phyloP scores from a whole-genome alignment of 768 basidiomycete species.

The Russula sp. region DNA sequence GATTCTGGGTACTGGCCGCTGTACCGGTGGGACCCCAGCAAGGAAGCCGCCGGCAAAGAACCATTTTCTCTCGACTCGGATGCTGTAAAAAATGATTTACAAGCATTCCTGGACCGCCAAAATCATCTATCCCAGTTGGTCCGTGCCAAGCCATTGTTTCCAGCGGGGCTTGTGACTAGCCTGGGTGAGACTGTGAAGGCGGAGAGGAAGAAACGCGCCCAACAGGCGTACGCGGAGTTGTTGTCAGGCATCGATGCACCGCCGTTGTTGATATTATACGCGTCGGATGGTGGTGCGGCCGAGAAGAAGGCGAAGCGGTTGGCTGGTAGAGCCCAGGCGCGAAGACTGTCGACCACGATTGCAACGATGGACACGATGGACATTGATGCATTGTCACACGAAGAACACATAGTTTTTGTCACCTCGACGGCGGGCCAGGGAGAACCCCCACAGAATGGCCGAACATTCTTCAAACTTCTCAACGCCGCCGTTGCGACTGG shows the following conservation, averaged over 20 bases:
- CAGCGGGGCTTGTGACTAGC: constrained; percentile 77
- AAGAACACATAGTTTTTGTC: constrained; percentile 72
- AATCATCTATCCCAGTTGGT: constrained; percentile 95
- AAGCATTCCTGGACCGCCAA: constrained; percentile 91
- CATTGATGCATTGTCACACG: constrained; percentile 65
- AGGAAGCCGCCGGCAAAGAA: constrained; percentile 70
- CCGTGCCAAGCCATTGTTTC: constrained; percentile 73
- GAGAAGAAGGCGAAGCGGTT: constrained; percentile 95
- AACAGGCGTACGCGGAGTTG: constrained; percentile 80
- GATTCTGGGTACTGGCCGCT: constrained; percentile 97
- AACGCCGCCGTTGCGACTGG: constrained; percentile 61
- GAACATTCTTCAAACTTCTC: constrained; percentile 82
- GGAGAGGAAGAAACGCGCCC: constrained; percentile 75
- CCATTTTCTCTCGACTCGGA: constrained; percentile 93
- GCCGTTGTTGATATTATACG: constrained; percentile 85
- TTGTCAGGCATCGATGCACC: constrained; percentile 84
- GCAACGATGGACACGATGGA: constrained; percentile 79
- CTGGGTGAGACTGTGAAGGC: constrained; percentile 82
- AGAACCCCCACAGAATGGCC: constrained; percentile 95
- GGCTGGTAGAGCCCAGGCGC: constrained; percentile 72
- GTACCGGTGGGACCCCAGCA: constrained; percentile 94
- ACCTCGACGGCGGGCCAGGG: constrained; percentile 96
- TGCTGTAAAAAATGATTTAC: constrained; percentile 88
- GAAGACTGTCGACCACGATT: constrained; percentile 75
- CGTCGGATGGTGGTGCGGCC: constrained; percentile 92